These are phyloP conservation scores for Periconia sp. DNA, from an alignment of 2,329 filamentous ascomycete species.

Conservation along the genomic window DNA sequence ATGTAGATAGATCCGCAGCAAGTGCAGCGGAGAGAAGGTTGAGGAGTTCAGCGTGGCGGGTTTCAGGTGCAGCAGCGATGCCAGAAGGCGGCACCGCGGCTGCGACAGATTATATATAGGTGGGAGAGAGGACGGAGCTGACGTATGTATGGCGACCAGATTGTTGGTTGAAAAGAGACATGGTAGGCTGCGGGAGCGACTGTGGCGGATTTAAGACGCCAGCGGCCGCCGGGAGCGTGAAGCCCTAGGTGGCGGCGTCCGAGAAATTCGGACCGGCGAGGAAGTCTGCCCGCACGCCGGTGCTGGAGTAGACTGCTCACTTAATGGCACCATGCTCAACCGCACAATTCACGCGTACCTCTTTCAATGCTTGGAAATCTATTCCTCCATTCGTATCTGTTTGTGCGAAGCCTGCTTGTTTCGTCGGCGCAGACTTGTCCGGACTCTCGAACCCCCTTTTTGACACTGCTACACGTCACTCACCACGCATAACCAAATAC, in stretches of 20 bases:
- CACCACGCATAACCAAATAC: no score
- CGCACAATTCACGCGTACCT: no score
- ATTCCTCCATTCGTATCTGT: no score
- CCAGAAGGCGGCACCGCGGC: constrained; percentile 12
- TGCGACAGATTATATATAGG: constrained; percentile 8
- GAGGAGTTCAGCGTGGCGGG: constrained; percentile 44
- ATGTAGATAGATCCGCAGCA: constrained; percentile 38
- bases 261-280: not conserved
- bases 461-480: no score
- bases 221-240: not conserved
- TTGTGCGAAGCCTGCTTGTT: not conserved
- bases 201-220: not conserved
- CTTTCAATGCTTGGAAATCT: no score
- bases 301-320: not conserved
- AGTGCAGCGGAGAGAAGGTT: constrained; percentile 38
- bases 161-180: not conserved
- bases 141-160: constrained; percentile 4
- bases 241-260: not conserved
- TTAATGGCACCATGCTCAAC: no score
- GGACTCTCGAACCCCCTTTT: not conserved
- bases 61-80: constrained; percentile 17
- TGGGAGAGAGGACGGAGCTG: constrained; percentile 3
- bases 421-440: not conserved
- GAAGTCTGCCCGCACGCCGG: not conserved
- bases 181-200: not conserved